Conservation (phyloP, 805 yeast species). For the Nakazawaea siamensis region DNA sequence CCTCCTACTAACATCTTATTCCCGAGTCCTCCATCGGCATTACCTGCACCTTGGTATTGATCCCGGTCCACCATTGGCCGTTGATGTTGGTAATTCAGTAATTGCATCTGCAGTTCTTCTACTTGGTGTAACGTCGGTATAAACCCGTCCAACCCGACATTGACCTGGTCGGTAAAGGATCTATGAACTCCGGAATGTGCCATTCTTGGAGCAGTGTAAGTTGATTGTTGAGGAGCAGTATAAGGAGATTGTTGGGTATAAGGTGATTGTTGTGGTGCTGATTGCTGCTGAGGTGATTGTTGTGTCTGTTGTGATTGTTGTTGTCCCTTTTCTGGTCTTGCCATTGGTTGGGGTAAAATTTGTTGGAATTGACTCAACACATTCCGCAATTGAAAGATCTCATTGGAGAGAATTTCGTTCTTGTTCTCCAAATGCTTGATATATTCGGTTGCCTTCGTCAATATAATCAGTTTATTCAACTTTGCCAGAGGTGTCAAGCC, state of each 20-base stretch:
- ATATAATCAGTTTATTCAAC: conserved; percentile 69
- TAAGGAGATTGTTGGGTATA: conserved; percentile 3
- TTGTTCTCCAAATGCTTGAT: conserved; percentile 62
- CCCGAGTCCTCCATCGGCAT: conserved; percentile 10
- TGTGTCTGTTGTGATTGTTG: neutral
- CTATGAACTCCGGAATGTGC: neutral
- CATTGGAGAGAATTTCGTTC: conserved; percentile 41
- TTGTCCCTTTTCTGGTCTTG: neutral
- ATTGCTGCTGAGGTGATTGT: conserved; percentile 6
- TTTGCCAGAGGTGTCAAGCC: conserved; percentile 72
- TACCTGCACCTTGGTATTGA: conserved; percentile 1
- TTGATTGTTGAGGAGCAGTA: conserved; percentile 10
- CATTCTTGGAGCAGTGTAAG: conserved; percentile 1
- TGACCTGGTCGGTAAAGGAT: conserved; percentile 6
- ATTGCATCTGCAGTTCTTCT: conserved; percentile 10
- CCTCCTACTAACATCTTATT: conserved; percentile 24
- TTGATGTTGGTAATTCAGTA: conserved; percentile 4
- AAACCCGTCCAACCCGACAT: conserved; percentile 10
- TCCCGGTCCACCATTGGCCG: too few species aligned
- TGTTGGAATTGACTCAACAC: conserved; percentile 12
- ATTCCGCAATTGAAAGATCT: conserved; percentile 39
- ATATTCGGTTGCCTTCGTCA: conserved; percentile 75
- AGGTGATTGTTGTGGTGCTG: conserved; percentile 8
- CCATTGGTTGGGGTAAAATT: conserved; percentile 6
- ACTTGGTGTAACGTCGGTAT: conserved; percentile 10